Base-by-base conservation (phyloP, 2,329 filamentous ascomycete species). In the Pyrenophora graminea region DNA sequence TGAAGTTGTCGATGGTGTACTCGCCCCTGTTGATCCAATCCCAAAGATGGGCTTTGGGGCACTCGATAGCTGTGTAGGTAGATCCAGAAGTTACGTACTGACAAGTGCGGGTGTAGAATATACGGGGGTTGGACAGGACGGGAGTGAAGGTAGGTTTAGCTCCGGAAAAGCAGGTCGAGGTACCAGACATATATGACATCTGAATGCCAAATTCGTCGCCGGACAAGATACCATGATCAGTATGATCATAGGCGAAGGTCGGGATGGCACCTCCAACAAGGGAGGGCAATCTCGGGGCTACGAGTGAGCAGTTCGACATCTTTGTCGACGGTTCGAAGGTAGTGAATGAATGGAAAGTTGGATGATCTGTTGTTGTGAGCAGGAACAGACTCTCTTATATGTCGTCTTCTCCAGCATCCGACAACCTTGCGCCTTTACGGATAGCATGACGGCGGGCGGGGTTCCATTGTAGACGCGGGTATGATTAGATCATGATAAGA, bases 291-390 rank as follows among this genome's bases (percentile, higher is more conserved):
- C 21, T 52, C 5, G 34, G 10, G 31, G 52, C 57, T 9, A 56
- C 44, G 34, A 60, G 56, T 10, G 55, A 58, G 45, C 57, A 60
- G 37, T 42, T 41, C 38, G 53, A 48, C 52, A 55, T 55, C 8
- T 25, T 45, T 23, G 31, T 39, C 30, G 36, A 40, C 23, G 36
- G 30, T 15, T 25, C 17, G 25, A 38, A 18, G 39, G 10, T 36
- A 17, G 21, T 23, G 6, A 25, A 34, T 6, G n/a, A 44, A n/a
- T 31, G 31, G 18, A 30, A 23, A 18, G 32, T 25, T 43, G n/a
- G 31, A 17, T 27, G 15, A 5, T 17, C 18, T 40, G 40, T 15
- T 53, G 21, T 42, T n/a, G 31, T 45, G 23, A 30, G 39, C 23
- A 32, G 13, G 9, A 17, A 4, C 13, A 21, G 6, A 3, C 45